phyloP scores from a whole-genome alignment of 2,329 filamentous ascomycete genomes.

The Magnaporthiopsis rhizophila region DNA sequence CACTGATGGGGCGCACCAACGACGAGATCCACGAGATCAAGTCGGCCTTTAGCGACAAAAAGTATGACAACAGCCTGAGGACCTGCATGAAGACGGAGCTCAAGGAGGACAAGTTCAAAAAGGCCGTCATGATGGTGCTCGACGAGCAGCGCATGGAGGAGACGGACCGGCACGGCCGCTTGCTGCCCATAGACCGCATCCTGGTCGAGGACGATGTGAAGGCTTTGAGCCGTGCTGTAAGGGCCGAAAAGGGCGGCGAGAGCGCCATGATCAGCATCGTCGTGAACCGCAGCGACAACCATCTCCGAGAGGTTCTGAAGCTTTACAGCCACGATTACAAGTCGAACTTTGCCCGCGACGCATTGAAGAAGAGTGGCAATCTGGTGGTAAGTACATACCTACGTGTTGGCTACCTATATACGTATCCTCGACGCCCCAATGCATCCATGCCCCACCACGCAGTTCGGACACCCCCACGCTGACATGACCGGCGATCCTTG shows the following conservation, averaged over 20 bases:
- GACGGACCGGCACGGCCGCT: constrained; percentile 53
- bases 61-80: constrained; percentile 72
- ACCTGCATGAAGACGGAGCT: constrained; percentile 89
- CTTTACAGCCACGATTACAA: constrained; percentile 66
- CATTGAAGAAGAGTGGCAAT: constrained; percentile 82
- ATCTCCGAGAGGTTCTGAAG: constrained; percentile 71
- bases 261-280: constrained; percentile 81
- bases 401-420: neutral
- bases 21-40: constrained; percentile 84
- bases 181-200: constrained; percentile 47
- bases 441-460: neutral
- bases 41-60: constrained; percentile 81
- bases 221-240: constrained; percentile 58
- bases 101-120: constrained; percentile 93
- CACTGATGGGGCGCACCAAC: constrained; percentile 83
- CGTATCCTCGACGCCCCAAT: neutral
- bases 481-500: neutral
- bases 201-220: constrained; percentile 65
- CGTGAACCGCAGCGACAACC: constrained; percentile 68
- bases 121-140: constrained; percentile 73
- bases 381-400: constrained; percentile 72
- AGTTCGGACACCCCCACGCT: neutral
- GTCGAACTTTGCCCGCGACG: constrained; percentile 80
- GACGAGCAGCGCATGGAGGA: constrained; percentile 83
- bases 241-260: constrained; percentile 75